Evolutionary conservation across 805 yeast species (phyloP).

Genomic region (Yarrowia osloensis): DNA sequence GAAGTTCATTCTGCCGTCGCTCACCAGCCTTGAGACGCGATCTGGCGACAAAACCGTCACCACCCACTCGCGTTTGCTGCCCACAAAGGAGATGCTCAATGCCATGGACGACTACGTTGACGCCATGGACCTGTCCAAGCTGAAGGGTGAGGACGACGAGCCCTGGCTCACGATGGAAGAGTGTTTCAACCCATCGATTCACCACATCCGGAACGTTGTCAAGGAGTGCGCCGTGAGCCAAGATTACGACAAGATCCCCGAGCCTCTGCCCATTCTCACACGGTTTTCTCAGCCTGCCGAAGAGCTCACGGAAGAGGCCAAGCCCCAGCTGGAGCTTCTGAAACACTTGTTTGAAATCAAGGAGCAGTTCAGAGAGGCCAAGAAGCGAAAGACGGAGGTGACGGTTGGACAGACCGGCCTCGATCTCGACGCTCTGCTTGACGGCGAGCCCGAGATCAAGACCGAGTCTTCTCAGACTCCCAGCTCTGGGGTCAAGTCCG

Average conservation of each 20-base stretch:
- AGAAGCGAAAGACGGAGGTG: conserved; percentile 19
- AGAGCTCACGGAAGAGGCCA: conserved; percentile 31
- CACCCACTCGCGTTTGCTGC: conserved; percentile 39
- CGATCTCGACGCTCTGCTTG: conserved; percentile 36
- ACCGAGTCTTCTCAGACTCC: neutral
- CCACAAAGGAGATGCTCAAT: conserved; percentile 46
- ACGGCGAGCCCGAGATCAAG: neutral
- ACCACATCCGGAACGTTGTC: conserved; percentile 36
- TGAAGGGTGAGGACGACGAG: conserved; percentile 32
- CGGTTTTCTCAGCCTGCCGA: conserved; percentile 36
- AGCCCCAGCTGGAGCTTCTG: conserved; percentile 32
- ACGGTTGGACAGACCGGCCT: conserved; percentile 32
- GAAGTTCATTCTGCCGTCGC: conserved; percentile 52
- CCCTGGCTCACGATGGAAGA: conserved; percentile 40
- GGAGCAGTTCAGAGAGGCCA: conserved; percentile 28
- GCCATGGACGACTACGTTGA: conserved; percentile 51
- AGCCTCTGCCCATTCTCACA: conserved; percentile 38
- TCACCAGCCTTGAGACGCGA: conserved; percentile 46
- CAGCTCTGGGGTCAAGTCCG: neutral
- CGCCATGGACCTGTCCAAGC: conserved; percentile 46
- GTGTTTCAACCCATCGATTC: conserved; percentile 39
- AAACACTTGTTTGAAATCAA: conserved; percentile 34
- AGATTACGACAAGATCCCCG: conserved; percentile 42
- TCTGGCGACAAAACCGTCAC: conserved; percentile 42
- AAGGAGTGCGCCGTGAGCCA: conserved; percentile 43